Evolutionary conservation across 345 rosid genomes (phyloP), one percentile per base, ranked within the genome.

Genomic region (Bruguiera parviflora): DNA sequence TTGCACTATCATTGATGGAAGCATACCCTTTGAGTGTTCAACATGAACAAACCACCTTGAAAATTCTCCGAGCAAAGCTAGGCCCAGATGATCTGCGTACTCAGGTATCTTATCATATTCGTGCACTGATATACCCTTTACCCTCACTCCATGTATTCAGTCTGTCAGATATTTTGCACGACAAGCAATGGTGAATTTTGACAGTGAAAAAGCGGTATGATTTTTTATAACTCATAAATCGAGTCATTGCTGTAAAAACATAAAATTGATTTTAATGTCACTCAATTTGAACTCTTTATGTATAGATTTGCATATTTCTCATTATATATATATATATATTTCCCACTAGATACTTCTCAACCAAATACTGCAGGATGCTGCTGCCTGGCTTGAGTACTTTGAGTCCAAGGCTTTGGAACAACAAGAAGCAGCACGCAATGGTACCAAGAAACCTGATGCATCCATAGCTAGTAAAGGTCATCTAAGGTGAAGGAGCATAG

Each of bases 391-490:
- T 59, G 99, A 92, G 80, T 92, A 95, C 80, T 95, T 95, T 63
- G 99, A 95, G 79, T 90, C 97, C 67, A 95, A 95, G 86, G 96
- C 93, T 66, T 87, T 90, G 70, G 97, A 95, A 77, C 99, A 95
- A 81, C 99, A 92, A 84, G 99, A 95, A 86, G 97, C 97, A 74
- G 91, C 96, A 53, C 82, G 99, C 47, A 92, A 95, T 80, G 99
- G 99, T 78, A 87, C 97, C 72, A 86, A 79, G 64, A 95, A 92
- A 85, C 99, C 97, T 64, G 99, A 92, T 83, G 96, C 97, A 64
- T 92, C 99, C 67, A 95, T 95, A 69, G 99, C 99, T 78, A 90
- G 99, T 87, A 95, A 95, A 86, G 99, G 99, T 65, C 99, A 95
- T 75, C 82, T 95, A 66, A 95, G 99, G 99, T 95, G 78, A 81